phyloP scores from a whole-genome alignment of 768 basidiomycete genomes.

The Suillus spraguei region DNA sequence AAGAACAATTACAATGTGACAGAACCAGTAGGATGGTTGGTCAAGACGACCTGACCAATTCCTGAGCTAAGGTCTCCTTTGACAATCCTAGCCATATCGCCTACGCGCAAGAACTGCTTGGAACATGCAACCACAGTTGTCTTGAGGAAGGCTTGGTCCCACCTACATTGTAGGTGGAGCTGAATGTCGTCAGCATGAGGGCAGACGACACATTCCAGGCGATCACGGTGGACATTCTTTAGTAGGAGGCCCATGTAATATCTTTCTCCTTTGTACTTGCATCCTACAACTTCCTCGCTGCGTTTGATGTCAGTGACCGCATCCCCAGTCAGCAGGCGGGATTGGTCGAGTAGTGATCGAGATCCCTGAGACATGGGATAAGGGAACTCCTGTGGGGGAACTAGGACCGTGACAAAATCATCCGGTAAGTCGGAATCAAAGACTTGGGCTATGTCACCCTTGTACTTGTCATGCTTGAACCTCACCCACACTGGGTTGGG shows the following conservation, averaged over 20 bases:
- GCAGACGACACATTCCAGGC: not conserved
- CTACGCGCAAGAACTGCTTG: not conserved
- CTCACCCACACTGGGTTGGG: not conserved
- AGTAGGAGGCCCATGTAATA: not conserved
- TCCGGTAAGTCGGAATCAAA: not conserved
- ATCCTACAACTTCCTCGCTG: not conserved
- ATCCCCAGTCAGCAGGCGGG: not conserved
- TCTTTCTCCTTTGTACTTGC: not conserved
- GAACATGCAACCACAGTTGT: not conserved
- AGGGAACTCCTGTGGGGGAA: not conserved
- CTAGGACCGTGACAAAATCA: not conserved
- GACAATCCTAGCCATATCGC: not conserved
- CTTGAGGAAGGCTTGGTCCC: not conserved
- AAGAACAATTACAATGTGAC: no score
- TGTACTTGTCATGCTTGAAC: not conserved
- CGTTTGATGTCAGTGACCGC: not conserved
- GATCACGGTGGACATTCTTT: not conserved
- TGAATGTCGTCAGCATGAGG: not conserved
- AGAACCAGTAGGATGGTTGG: not conserved
- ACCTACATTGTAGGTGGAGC: not conserved
- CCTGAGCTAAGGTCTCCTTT: not conserved
- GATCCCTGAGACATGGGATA: not conserved
- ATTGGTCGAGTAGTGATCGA: not conserved
- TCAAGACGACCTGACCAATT: not conserved
- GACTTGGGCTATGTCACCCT: not conserved